phyloP scores from a whole-genome alignment of 2,329 filamentous ascomycete genomes.

The Thielaviopsis punctulata region DNA sequence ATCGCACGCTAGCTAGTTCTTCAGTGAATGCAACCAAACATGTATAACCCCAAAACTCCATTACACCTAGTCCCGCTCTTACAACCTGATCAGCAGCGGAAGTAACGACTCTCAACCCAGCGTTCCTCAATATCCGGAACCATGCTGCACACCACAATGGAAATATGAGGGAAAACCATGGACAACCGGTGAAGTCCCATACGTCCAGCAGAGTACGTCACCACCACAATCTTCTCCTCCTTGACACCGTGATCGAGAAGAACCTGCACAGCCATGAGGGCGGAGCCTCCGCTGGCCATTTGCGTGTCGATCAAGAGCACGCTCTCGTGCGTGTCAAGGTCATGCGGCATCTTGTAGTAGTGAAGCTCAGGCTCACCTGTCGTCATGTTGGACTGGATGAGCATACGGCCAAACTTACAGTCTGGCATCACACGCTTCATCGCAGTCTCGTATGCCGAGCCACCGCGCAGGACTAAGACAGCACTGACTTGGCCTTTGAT shows the following conservation, averaged over 20 bases:
- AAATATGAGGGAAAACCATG: constrained; percentile 75
- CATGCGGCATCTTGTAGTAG: constrained; percentile 62
- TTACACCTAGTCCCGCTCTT: too few species aligned
- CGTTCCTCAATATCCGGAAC: constrained; percentile 67
- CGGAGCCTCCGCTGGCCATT: constrained; percentile 76
- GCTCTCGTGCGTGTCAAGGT: constrained; percentile 57
- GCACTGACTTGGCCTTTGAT: constrained; percentile 63
- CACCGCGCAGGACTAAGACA: constrained; percentile 75
- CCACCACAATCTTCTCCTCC: constrained; percentile 73
- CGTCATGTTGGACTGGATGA: constrained; percentile 75
- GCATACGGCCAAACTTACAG: constrained; percentile 69
- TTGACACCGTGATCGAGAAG: constrained; percentile 82
- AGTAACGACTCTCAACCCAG: constrained; percentile 82
- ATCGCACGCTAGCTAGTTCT: too few species aligned
- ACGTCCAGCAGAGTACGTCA: constrained; percentile 78
- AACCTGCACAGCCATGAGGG: constrained; percentile 91
- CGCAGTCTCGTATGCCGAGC: constrained; percentile 73
- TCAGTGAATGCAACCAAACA: too few species aligned
- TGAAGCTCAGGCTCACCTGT: constrained; percentile 88
- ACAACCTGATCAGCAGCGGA: constrained; percentile 48
- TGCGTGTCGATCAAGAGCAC: constrained; percentile 84
- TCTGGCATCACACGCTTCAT: constrained; percentile 83
- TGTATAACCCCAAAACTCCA: too few species aligned
- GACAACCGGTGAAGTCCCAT: constrained; percentile 71
- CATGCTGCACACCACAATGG: constrained; percentile 69